Base-by-base conservation (phyloP, 2,329 filamentous ascomycete species). In the Nothopassalora personata region DNA sequence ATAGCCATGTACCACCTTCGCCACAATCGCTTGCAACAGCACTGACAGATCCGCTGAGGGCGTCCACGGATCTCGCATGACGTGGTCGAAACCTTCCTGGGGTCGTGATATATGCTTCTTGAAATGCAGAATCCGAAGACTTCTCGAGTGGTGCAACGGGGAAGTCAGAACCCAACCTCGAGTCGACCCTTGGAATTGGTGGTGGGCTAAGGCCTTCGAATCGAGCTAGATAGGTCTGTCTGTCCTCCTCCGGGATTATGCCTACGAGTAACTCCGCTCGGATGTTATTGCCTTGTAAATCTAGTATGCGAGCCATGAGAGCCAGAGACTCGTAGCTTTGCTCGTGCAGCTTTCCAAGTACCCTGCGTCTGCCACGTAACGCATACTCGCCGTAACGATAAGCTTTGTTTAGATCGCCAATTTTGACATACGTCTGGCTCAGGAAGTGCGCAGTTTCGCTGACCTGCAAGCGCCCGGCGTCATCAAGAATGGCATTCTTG, bases 221-320 rank as follows among this genome's bases (percentile, higher is more conserved):
- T n/a, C n/a, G 27, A 10, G 28, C 28, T 5, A 31, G 9, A n/a
- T 50, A 58, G 6, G 30, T 53, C 10, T 49, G 15, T 43, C 61
- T 56, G 1, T 55, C 34, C 11, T n/a, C 52, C 15, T 62, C 56
- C 1, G 62, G 62, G 15, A 64, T 60, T 45, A 61, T 64, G 30
- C 23, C 54, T 31, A 54, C 47, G 43, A 59, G 60, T 33, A 60
- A 57, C 28, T 60, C 57, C 1, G 59, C 56, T n/a, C 54, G 48
- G n/a, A 60, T 31, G 31, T 52, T 31, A 30, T 62, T 61, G 15
- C 57, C 52, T 45, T 55, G 54, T 7, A 64, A 53, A n/a, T 56
- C 30, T 9, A 51, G 66, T 45, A 71, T 68, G 39, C 67, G 65
- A 28, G 68, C 66, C 67, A 70, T 70, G 47, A 71, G 64, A 11